Base-by-base conservation (phyloP, 495 filamentous ascomycete species). In the Daldinia vernicosa region DNA sequence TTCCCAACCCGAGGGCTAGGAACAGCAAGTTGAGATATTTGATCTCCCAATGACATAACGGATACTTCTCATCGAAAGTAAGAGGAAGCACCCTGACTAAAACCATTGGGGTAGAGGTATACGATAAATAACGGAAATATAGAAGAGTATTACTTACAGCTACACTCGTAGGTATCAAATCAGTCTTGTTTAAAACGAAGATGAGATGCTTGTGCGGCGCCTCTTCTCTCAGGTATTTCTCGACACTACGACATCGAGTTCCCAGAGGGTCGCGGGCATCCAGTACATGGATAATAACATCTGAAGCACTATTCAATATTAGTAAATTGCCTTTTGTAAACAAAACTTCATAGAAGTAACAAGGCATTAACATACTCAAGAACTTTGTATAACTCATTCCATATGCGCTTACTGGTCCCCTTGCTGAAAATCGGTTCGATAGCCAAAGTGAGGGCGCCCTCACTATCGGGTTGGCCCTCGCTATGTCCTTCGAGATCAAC, bases 11-110 rank as follows among this genome's bases (percentile, higher is more conserved):
- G 77, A 84, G 68, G 71, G 82, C 79, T 52, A 76, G 77, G 83
- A 88, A 86, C 86, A 82, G 87, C 86, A 89, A 91, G 90, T 87
- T 80, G 84, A 85, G 87, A 84, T 70, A 72, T 87, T 77, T 83
- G 78, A 89, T 99, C 86, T 99, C 90, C 95, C 96, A 98, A 91
- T 87, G 92, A 89, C 91, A 93, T 99, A 99, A 99, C 95, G 94
- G 95, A 92, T 87, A 67, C 84, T 86, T 87, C 88, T 90, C 92
- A 96, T 87, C 75, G 88, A 70, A 78, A 69, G 69, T 76, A 79
- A 3, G 80, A 81, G 78, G 87, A 91, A 89, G 86, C 86, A 89
- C 89, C 95, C 95, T 99, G 95, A 99, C 95, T 24, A 91, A 92
- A 93, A 94, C 86, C 84, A 92, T 97, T 82, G 80, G 81, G 78